phyloP scores from a whole-genome alignment of 257 asterid genomes.

The Fraxinus anomala region DNA sequence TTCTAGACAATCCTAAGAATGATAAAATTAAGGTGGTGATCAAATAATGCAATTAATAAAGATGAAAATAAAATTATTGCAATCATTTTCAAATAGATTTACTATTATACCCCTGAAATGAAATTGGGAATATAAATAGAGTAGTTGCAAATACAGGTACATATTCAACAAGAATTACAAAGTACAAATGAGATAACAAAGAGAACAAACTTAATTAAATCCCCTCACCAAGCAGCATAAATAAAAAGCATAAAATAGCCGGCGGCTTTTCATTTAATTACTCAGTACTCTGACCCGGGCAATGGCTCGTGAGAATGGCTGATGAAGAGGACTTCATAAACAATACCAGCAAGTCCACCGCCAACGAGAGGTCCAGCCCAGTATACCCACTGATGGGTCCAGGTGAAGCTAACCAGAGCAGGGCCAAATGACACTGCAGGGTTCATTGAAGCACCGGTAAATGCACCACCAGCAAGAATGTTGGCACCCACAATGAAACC shows the following conservation, averaged over 20 bases:
- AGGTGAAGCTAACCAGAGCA: conserved; percentile 38
- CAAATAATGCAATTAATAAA: too few species aligned
- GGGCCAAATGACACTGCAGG: conserved; percentile 59
- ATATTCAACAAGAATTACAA: too few species aligned
- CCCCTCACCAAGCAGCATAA: too few species aligned
- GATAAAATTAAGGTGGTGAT: too few species aligned
- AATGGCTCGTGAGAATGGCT: conserved; percentile 48
- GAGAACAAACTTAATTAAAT: too few species aligned
- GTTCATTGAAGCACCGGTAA: conserved; percentile 65
- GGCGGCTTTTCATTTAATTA: not conserved
- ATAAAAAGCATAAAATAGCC: not conserved
- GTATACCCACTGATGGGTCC: conserved; percentile 54
- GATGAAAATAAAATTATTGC: too few species aligned
- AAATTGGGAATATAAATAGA: too few species aligned
- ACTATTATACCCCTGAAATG: too few species aligned
- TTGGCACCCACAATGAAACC: conserved; percentile 61
- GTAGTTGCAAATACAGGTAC: too few species aligned
- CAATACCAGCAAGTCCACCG: conserved; percentile 44
- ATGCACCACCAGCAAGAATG: conserved; percentile 56
- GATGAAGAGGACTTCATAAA: conserved; percentile 52
- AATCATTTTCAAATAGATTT: too few species aligned
- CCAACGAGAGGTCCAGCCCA: conserved; percentile 62
- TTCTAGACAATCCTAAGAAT: too few species aligned
- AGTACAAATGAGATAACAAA: too few species aligned
- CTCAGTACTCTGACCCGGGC: conserved; percentile 24